A percentile compares a stretch with the other conserved stretches of the same genome.
phyloP scores from a whole-genome alignment of 306 rosid species.

The Mimosa pudica region DNA sequence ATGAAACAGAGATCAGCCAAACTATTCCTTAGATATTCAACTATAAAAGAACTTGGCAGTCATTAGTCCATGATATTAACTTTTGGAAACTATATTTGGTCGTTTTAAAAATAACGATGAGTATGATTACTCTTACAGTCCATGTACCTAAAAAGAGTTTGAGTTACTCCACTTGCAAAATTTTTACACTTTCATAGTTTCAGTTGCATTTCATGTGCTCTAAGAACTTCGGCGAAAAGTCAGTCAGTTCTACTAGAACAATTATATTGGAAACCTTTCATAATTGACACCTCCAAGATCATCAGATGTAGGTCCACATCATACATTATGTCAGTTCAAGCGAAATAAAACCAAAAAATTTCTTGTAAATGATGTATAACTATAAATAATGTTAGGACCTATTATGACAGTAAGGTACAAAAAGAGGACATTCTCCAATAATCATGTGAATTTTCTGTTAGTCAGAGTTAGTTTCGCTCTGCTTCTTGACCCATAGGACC shows the following conservation, averaged over 20 bases:
- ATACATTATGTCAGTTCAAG: constrained; percentile 1
- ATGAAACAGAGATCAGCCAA: constrained; percentile 29
- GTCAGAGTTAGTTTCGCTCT: constrained; percentile 25
- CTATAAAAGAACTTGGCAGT: neutral
- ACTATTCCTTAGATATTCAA: constrained; percentile 15
- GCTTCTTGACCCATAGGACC: constrained; percentile 21
- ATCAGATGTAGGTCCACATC: constrained; percentile 8
- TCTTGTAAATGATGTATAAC: constrained; percentile 17
- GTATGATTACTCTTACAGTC: constrained; percentile 17
- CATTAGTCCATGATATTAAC: constrained; percentile 24
- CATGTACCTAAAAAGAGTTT: constrained; percentile 21
- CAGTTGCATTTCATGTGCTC: neutral
- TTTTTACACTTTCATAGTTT: neutral
- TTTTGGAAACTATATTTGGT: constrained; percentile 30
- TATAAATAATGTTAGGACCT: constrained; percentile 28
- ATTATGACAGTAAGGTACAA: constrained; percentile 16
- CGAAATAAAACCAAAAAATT: constrained; percentile 4
- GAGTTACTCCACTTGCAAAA: constrained; percentile 8
- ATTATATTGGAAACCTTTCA: neutral
- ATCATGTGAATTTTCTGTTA: constrained; percentile 10
- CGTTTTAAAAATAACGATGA: constrained; percentile 9
- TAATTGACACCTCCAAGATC: neutral
- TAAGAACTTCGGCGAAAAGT: neutral
- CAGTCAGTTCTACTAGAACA: neutral
- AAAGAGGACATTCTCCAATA: constrained; percentile 13